Evolutionary conservation across 1,284 basidiomycete species (phyloP), one percentile per base, ranked within the genome.

Genomic region (Ceratobasidium sp.): DNA sequence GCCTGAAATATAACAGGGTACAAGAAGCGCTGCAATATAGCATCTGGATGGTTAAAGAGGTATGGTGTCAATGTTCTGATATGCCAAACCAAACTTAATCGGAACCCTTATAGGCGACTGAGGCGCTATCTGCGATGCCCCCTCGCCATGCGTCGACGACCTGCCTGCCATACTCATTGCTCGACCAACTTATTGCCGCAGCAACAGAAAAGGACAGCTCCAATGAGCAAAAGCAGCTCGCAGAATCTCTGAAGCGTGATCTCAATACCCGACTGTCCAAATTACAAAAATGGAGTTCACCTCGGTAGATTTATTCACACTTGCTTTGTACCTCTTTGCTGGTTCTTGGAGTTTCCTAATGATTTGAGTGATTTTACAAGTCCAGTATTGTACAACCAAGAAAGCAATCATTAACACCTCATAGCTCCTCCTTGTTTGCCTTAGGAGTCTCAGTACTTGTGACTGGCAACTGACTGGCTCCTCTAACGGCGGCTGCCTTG

Each of bases 91-190:
- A 67, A 63, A 42, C 65, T 75, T 79, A 53, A 79, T 45, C 23
- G 45, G 33, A 74, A 74, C 75, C 68, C 58, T 54, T 79, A 33
- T 80, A 93, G 91, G 87, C 88, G 35, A 89, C 92, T 78, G 82
- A 87, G 76, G 86, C 87, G 35, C 85, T 92, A 51, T 87, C 88
- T 66, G 88, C 88, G 77, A 85, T 89, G 68, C 85, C 87, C 15
- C 85, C 86, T n/a, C 89, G 86, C 81, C 87, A 88, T 73, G 87
- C 91, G 1, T 87, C 87, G 47, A 83, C 87, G 51, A 91, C 92
- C 0, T 94, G 93, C 89, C 85, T 95, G 35, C 94, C 96, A 3
- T 97, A 96, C 82, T 90, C 90, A 77, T 87, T 97, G 71, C 89
- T 97, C 79, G 96, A 97, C 83, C 91, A 96, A 82, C 91, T 98